Conservation (phyloP, 805 yeast species). For the Millerozyma acaciae region DNA sequence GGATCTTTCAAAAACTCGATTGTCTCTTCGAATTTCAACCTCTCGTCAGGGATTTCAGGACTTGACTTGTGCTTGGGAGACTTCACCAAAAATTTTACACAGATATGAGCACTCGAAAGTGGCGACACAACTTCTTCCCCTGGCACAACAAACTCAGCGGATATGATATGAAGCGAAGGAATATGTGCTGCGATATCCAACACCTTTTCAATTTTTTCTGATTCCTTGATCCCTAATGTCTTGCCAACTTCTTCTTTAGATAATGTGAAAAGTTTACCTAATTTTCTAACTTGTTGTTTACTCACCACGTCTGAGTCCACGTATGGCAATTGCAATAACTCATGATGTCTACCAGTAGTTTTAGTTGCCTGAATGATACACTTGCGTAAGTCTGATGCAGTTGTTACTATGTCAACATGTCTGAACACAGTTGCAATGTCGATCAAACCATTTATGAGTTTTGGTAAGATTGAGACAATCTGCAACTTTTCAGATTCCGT, state of each 20-base stretch:
- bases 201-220: constrained; percentile 43
- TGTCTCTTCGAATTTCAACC: constrained; percentile 54
- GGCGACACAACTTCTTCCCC: constrained; percentile 79
- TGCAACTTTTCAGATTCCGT: constrained; percentile 43
- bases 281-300: constrained; percentile 46
- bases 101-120: constrained; percentile 65
- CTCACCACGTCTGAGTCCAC: constrained; percentile 49
- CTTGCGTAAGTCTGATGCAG: constrained; percentile 64
- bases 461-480: constrained; percentile 61
- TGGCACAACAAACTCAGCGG: constrained; percentile 76
- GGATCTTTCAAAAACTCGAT: constrained; percentile 73
- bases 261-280: constrained; percentile 66
- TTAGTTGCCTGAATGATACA: constrained; percentile 73
- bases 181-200: constrained; percentile 56
- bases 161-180: constrained; percentile 65
- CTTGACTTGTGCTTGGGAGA: constrained; percentile 66
- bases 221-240: constrained; percentile 52
- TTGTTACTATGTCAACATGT: constrained; percentile 57
- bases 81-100: constrained; percentile 68
- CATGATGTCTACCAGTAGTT: constrained; percentile 49
- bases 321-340: constrained; percentile 77
- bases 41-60: constrained; percentile 40
- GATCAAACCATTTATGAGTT: constrained; percentile 63
- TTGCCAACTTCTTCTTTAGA: constrained; percentile 52
- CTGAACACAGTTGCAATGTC: constrained; percentile 83